Conservation (phyloP, 2,329 filamentous ascomycete species). For the Cryphonectria carpinicola region DNA sequence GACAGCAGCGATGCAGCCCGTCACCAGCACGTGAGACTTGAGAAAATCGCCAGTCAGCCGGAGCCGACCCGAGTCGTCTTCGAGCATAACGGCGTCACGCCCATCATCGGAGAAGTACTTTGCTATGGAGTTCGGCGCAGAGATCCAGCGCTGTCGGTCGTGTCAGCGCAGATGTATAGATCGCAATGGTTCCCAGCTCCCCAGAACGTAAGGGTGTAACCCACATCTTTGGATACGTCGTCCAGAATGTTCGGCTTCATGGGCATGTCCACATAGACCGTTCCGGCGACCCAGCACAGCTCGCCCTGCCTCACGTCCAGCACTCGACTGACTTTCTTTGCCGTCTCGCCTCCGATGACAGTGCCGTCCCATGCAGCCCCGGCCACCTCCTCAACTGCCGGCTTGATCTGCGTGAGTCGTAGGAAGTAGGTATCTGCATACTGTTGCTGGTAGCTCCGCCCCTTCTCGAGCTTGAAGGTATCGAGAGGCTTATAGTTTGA, state of each 20-base stretch:
- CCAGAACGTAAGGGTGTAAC: slow-evolving; percentile 33
- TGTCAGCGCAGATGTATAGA: neutral
- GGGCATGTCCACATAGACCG: slow-evolving; percentile 96
- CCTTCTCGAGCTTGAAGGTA: slow-evolving; percentile 73
- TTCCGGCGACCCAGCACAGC: slow-evolving; percentile 93
- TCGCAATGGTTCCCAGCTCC: neutral
- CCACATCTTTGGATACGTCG: slow-evolving; percentile 88
- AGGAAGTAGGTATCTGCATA: slow-evolving; percentile 98
- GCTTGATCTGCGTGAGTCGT: slow-evolving; percentile 84
- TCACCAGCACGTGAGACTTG: slow-evolving; percentile 74
- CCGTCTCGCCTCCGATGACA: slow-evolving; percentile 74
- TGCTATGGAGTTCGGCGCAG: slow-evolving; percentile 74
- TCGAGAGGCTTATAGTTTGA: slow-evolving; percentile 73
- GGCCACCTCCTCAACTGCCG: slow-evolving; percentile 76
- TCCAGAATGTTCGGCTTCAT: slow-evolving; percentile 95
- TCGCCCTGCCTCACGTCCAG: slow-evolving; percentile 95
- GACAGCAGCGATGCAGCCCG: slow-evolving; percentile 91
- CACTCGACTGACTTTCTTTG: slow-evolving; percentile 80
- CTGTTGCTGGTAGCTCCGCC: slow-evolving; percentile 86
- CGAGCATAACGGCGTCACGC: slow-evolving; percentile 77
- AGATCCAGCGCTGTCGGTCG: slow-evolving; percentile 75
- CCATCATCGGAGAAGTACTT: slow-evolving; percentile 72
- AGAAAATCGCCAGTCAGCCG: slow-evolving; percentile 75
- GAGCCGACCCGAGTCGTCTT: slow-evolving; percentile 92
- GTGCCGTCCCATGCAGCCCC: slow-evolving; percentile 76